Evolutionary conservation across 2,329 filamentous ascomycete genomes (phyloP), one percentile per base, ranked within the genome.

Genomic region (Dendryphion nanum): DNA sequence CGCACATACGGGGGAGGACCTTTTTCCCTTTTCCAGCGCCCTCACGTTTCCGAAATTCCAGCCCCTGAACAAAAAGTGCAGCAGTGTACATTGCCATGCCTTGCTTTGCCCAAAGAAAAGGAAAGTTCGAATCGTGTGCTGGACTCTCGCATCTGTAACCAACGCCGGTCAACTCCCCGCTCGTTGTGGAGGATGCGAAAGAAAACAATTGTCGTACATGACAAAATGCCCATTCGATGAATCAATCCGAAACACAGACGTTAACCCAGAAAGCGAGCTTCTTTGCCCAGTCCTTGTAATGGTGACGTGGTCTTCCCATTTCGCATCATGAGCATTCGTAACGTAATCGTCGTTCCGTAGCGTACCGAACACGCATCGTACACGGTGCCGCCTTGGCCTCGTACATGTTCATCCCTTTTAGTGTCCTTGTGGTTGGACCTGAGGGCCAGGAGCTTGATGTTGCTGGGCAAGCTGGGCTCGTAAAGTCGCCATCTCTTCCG

Each of bases 401-500:
- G 23, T n/a, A 26, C 23, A n/a, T 26, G n/a, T 26, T 26, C n/a
- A n/a, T 26, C n/a, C 29, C 12, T 13, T 17, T 16, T 30, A 17
- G 29, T n/a, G 29, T 10, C 16, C 29, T 15, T 30, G 29, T 8
- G 29, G 29, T 15, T 30, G 29, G 16, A 16, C 10, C 29, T 36
- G 34, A 12, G 13, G 21, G 30, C 45, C 47, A 33, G 30, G 16
- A 32, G 55, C 57, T n/a, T 55, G 52, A 33, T 61, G 59, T 41
- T 62, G 57, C 39, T 63, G 59, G 20, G 60, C 58, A n/a, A 65
- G 53, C 36, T 64, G 62, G 4, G 57, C 63, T 18, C 62, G 62
- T 18, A 67, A 48, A 8, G 55, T 60, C 5, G 56, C 62, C 23
- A 75, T 61, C 46, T 75, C 72, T 31, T 67, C 67, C 44, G 72